Conservation (phyloP, 202 grass and related monocot genomes). For the Hordeum pubiflorum region DNA sequence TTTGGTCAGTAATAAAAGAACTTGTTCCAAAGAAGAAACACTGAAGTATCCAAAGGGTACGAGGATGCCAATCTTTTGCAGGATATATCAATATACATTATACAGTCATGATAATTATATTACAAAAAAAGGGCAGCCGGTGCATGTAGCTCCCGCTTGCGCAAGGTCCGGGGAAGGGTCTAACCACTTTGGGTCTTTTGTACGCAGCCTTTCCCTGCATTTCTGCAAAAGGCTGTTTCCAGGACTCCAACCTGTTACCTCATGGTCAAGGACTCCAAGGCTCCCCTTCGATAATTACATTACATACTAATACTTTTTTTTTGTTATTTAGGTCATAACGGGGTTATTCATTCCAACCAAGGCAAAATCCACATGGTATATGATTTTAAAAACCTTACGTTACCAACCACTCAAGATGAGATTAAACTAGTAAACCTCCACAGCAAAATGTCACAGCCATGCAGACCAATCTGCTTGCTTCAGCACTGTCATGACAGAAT, state of each 20-base stretch:
- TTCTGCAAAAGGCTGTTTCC: too few species aligned
- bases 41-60: not conserved
- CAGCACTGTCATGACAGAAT: not conserved
- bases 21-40: conserved; percentile 2
- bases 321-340: not conserved
- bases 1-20: not conserved
- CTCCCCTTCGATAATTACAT: not conserved
- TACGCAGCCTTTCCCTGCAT: too few species aligned
- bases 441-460: not conserved
- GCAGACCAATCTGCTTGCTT: not conserved
- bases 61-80: conserved; percentile 6
- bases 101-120: not conserved
- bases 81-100: not conserved
- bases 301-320: not conserved
- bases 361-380: not conserved
- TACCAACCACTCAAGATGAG: not conserved
- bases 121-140: too few species aligned
- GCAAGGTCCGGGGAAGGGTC: too few species aligned
- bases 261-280: too few species aligned
- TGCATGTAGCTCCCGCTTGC: too few species aligned
- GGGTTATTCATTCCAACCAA: not conserved
- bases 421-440: not conserved
- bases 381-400: not conserved
- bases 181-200: too few species aligned
- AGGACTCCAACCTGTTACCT: too few species aligned